These are phyloP conservation scores for Kingdonia uniflora DNA, from an alignment of 164 flowering plant genomes.

Conservation along the genomic window DNA sequence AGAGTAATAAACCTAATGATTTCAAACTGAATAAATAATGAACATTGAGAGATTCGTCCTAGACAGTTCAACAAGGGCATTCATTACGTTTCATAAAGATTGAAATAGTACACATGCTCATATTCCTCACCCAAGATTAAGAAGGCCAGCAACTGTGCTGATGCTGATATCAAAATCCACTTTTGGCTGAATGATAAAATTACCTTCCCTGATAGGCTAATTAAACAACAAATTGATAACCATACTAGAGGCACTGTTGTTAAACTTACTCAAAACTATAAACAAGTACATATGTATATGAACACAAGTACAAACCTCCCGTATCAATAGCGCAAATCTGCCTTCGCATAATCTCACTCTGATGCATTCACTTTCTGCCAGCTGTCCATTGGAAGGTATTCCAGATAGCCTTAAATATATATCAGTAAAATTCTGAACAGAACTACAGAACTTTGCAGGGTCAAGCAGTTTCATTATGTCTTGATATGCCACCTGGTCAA, in stretches of 20 bases:
- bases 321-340: constrained; percentile 86
- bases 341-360: constrained; percentile 98
- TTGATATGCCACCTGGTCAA: constrained; percentile 69
- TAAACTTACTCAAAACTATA: not conserved
- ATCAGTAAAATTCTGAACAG: constrained; percentile 89
- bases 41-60: too few species aligned
- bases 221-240: not conserved
- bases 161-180: constrained; percentile 98
- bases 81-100: too few species aligned
- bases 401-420: constrained; percentile 82
- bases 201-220: constrained; percentile 95
- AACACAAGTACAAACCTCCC: constrained; percentile 58
- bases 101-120: too few species aligned
- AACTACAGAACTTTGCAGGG: constrained; percentile 75
- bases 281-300: not conserved
- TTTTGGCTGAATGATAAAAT: constrained; percentile 95
- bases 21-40: too few species aligned
- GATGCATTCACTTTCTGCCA: constrained; percentile 90
- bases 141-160: constrained; percentile 92
- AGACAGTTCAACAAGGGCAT: too few species aligned
- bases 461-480: constrained; percentile 83
- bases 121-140: constrained; percentile 76
- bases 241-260: too few species aligned
- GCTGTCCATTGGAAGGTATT: constrained; percentile 62
- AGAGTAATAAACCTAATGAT: too few species aligned